These are phyloP conservation scores for Pythium scleroteichum DNA, from an alignment of 352 stramenopile genomes.

Conservation along the genomic window DNA sequence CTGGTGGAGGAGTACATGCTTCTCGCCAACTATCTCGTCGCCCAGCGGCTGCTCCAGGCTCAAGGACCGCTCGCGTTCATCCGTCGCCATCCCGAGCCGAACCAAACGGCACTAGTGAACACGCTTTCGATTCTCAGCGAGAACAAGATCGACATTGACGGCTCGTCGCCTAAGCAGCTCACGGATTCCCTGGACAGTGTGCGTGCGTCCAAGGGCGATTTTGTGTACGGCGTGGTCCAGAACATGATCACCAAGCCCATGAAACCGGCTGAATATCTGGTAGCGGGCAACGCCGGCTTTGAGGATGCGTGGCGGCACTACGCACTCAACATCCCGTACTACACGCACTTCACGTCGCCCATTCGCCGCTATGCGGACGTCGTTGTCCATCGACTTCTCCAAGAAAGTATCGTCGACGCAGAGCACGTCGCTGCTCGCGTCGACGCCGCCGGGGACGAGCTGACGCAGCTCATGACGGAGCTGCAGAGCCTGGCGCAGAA, in stretches of 20 bases:
- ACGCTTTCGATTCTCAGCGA: constrained; percentile 44
- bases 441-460: constrained; percentile 19
- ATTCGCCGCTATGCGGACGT: constrained; percentile 94
- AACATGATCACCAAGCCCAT: constrained; percentile 95
- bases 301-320: constrained; percentile 92
- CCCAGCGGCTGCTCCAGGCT: constrained; percentile 92
- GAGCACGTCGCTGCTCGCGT: constrained; percentile 13
- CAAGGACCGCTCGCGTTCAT: constrained; percentile 89
- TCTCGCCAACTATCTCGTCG: constrained; percentile 97
- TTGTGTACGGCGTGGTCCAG: constrained; percentile 88
- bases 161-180: constrained; percentile 74
- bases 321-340: constrained; percentile 97
- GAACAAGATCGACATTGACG: constrained; percentile 79
- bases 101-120: constrained; percentile 50
- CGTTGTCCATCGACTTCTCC: constrained; percentile 72
- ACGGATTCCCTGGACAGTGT: constrained; percentile 86
- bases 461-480: constrained; percentile 37
- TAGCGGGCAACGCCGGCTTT: constrained; percentile 75
- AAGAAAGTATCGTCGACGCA: constrained; percentile 43
- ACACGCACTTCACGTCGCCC: constrained; percentile 98
- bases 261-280: constrained; percentile 93
- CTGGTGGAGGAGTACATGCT: constrained; percentile 99
- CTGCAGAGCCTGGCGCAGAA: constrained; percentile 59
- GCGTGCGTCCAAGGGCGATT: constrained; percentile 67
- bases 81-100: constrained; percentile 84